Base-by-base conservation (phyloP, 192 early-diverging fungal genomes). In the Nowakowskiella sp. region DNA sequence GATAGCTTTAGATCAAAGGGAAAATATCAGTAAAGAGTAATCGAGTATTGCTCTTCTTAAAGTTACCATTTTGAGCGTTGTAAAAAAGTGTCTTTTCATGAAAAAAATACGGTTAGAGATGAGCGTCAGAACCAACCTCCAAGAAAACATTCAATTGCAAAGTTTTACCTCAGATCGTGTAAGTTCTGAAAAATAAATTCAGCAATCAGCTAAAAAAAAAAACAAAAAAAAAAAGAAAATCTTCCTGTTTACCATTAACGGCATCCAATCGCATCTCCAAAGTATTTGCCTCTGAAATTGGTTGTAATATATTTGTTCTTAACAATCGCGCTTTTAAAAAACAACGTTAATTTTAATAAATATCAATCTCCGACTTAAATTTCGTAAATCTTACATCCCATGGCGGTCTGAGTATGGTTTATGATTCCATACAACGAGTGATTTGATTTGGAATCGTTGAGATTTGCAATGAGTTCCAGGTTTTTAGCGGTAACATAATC, bases 221-320 rank as follows among this genome's bases (percentile, higher is more conserved):
- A n/a, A n/a, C n/a, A n/a, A n/a, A n/a, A n/a, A n/a, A 3, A 55
- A 51, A 23, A 29, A n/a, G 55, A 51, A 55, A 51, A 6, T 47
- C n/a, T n/a, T n/a, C n/a, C n/a, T n/a, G n/a, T 23, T 42, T 45
- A 71, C 73, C 64, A 34, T 86, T 64, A 4, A 88, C 80, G 22
- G 76, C 70, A 60, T 86, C 76, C 5, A 84, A 57, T 5, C 86
- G 71, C 3, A 57, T 62, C 9, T 65, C 57, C 19, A 86, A 74
- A 0, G 73, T 73, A n/a, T 54, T 53, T 31, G 68, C 28, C 51
- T 80, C 67, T 60, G 31, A 19, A 3, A 22, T 51, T 10, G 90
- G 91, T 58, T 91, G 88, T 13, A 94, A 47, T 7, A 92, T 84
- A 61, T 78, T 89, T 28, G 77, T 72, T 3, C 85, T 77, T 25